Evolutionary conservation across 1,284 basidiomycete species (phyloP).

Genomic region (Boletellus dicymbophilus): DNA sequence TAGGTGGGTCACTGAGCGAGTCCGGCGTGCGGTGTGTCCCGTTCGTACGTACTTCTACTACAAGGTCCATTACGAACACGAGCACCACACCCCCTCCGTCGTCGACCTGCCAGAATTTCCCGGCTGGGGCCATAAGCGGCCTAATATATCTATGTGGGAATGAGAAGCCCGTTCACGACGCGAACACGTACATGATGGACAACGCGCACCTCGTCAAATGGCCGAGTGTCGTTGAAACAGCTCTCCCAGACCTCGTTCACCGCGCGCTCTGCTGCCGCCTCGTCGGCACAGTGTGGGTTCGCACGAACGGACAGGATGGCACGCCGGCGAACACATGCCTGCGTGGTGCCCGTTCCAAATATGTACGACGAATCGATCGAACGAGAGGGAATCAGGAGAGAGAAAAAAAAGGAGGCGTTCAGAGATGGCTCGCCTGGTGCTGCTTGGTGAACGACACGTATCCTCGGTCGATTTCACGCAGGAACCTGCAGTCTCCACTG

Average conservation of each 20-base stretch:
- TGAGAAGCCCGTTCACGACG: background rate
- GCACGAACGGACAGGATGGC: slow-evolving; percentile 81
- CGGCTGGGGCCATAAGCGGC: slow-evolving; percentile 1
- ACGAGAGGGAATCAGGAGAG: slow-evolving; percentile 3
- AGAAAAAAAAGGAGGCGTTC: slow-evolving; percentile 1
- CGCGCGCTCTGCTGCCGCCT: slow-evolving; percentile 78
- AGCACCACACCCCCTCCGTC: background rate
- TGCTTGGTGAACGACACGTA: slow-evolving; percentile 85
- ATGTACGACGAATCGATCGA: no score
- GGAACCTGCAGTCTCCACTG: slow-evolving; percentile 89
- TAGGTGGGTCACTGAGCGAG: no score
- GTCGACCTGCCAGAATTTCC: background rate
- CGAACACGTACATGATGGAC: background rate
- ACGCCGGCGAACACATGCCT: slow-evolving; percentile 90
- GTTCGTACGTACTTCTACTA: no score
- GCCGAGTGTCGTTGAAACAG: slow-evolving; percentile 94
- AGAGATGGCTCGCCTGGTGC: slow-evolving; percentile 68
- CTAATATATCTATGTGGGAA: slow-evolving; percentile 36
- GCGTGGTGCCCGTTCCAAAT: no score
- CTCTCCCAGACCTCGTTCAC: slow-evolving; percentile 98
- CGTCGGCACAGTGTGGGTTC: slow-evolving; percentile 81
- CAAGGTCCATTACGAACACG: background rate
- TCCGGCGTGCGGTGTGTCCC: no score
- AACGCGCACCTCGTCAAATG: slow-evolving; percentile 89
- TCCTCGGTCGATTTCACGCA: slow-evolving; percentile 79